Percentiles rank a stretch among this genome's conserved stretches.
These are phyloP conservation scores for Earliella scabrosa DNA, from an alignment of 1,284 basidiomycete species.

Conservation along the genomic window DNA sequence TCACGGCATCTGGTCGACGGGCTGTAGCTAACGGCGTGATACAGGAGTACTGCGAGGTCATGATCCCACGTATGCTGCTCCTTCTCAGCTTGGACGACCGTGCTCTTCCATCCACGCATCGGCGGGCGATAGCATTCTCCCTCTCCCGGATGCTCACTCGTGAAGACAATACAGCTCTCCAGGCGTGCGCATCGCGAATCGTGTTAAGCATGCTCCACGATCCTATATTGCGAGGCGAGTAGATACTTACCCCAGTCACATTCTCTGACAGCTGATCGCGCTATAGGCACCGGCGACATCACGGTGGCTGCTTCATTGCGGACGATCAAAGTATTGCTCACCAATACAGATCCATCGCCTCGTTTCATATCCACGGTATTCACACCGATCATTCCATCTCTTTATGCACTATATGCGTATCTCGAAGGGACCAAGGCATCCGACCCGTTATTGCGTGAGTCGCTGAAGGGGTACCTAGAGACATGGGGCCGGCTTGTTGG, in stretches of 20 bases:
- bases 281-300: conserved; percentile 11
- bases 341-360: conserved; percentile 81
- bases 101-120: conserved; percentile 46
- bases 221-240: conserved; percentile 40
- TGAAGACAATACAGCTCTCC: conserved; percentile 30
- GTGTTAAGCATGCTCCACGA: conserved; percentile 49
- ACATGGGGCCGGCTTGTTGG: conserved; percentile 77
- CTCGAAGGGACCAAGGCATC: conserved; percentile 58
- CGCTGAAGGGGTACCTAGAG: conserved; percentile 58
- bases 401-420: conserved; percentile 68
- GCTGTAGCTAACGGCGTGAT: background rate
- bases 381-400: conserved; percentile 65
- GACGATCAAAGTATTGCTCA: conserved; percentile 58
- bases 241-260: background rate
- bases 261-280: background rate
- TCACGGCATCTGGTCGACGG: background rate
- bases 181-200: conserved; percentile 42
- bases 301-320: conserved; percentile 47
- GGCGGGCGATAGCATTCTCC: conserved; percentile 68
- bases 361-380: conserved; percentile 65
- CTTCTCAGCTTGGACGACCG: conserved; percentile 45
- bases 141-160: conserved; percentile 64
- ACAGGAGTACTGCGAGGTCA: conserved; percentile 59
- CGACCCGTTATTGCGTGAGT: conserved; percentile 65
- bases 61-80: conserved; percentile 58